A percentile compares a stretch with the other conserved stretches of the same genome.
phyloP scores from a whole-genome alignment of 305 asterid species.

The Fraxinus xanthoxyloides region DNA sequence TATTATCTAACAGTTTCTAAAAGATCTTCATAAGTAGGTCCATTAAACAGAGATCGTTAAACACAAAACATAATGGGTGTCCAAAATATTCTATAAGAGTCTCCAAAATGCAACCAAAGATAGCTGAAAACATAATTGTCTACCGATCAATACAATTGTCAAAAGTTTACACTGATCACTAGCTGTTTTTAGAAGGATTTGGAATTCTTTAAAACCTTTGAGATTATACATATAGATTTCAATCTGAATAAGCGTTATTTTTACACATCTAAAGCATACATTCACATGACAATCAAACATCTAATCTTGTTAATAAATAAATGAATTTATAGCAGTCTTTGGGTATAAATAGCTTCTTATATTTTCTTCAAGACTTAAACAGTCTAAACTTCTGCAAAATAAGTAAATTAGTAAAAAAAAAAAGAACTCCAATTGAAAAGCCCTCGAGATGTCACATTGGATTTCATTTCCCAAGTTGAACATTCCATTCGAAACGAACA shows the following conservation, averaged over 20 bases:
- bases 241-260: neutral
- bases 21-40: neutral
- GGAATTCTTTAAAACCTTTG: neutral
- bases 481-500: neutral
- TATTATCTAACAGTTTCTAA: neutral
- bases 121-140: neutral
- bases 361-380: constrained; percentile 28
- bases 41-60: neutral
- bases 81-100: neutral
- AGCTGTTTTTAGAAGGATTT: neutral
- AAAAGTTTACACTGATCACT: neutral
- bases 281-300: neutral
- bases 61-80: neutral
- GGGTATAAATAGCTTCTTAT: constrained; percentile 15
- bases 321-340: constrained; percentile 22
- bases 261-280: neutral
- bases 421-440: neutral
- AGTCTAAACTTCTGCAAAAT: constrained; percentile 40
- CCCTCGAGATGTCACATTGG: neutral
- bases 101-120: neutral
- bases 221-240: neutral
- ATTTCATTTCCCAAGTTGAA: neutral
- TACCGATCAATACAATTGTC: neutral
- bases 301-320: neutral
- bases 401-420: neutral